Base-by-base conservation (phyloP, 208 protist species). In the Trypanosoma mega region DNA sequence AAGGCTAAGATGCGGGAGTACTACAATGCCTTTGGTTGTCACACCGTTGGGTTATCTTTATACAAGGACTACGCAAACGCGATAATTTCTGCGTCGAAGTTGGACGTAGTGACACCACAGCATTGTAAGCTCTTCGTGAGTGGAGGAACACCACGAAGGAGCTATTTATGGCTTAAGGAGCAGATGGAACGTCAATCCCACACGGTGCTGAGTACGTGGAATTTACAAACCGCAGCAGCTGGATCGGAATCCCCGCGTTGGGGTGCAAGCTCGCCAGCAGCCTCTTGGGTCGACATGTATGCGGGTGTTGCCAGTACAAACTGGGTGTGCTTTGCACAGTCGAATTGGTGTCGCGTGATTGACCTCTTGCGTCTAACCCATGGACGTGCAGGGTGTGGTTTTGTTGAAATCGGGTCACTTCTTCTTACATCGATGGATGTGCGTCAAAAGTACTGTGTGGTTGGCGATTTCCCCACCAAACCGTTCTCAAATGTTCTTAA, bases 341-440 rank as follows among this genome's bases (percentile, higher is more conserved):
- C 61, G 12, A 74, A 74, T 33, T 74, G 68, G 68, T 74, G 68
- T 26, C 68, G 68, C 23, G 33, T 72, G n/a, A 74, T 74, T 41
- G 51, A 74, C 44, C 51, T 74, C 41, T 49, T 74, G 27, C 63
- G 68, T n/a, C 26, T 74, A 27, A 74, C 68, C n/a, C 45, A 55
- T 60, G 68, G 68, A 20, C 63, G 68, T 23, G 53, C 30, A 34
- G 12, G 33, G 8, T 74, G 68, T 59, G 54, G 54, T 11, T 74
- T 74, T 66, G 20, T 74, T 37, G 68, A 74, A 41, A 44, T 68
- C 53, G 68, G 68, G 9, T 18, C 41, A 11, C 14, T 54, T 9
- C 47, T 74, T 27, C 34, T 74, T 8, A 53, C 67, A 43, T 47
- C 47, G 11, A 21, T 59, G 1, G 49, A 61, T 11, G 23, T 36